Evolutionary conservation across 75 land plant genomes (phyloP), one percentile per base, ranked within the genome.

Genomic region (Larix kaempferi): DNA sequence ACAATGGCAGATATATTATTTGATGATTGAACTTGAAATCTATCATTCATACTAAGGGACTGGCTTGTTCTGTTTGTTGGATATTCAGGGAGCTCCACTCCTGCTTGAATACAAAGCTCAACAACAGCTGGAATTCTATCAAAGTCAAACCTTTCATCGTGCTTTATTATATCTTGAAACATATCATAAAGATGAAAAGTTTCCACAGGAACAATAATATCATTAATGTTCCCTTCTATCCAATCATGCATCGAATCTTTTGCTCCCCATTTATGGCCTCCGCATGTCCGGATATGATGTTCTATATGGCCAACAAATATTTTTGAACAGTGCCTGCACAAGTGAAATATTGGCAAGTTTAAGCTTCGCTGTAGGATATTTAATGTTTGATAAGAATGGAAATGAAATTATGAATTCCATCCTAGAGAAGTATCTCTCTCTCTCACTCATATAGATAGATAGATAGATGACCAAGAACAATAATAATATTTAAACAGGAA

Each of bases 81-180:
- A 74, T 88, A 89, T 62, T 77, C 86, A 78, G 81, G 41, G 22
- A 81, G 29, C 39, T 83, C 82, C 37, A 77, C 93, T 63, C 93
- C 92, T 35, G 93, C 94, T 71, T 92, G 93, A 64, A 69, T 82
- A 76, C 95, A 93, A 39, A 93, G 89, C 78, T 93, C 93, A 13
- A 91, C 75, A 22, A 91, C 80, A 56, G 91, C 91, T 26, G 95
- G 95, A 55, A 93, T 74, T 22, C 91, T 87, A 22, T 82, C 80
- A 73, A 83, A 84, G 62, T 91, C 87, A 77, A 88, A 89, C 72
- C 93, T 80, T 33, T 87, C 71, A 27, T 91, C 78, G 78, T 93
- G 95, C 27, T 71, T 79, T 21, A 94, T 92, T 15, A 80, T 76
- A 59, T 57, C 65, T 59, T 88, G 92, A 60, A 82, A 80, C 92